Percentiles rank a stretch among this genome's conserved stretches.
Evolutionary conservation across 495 filamentous ascomycete species (phyloP).

Genomic region (Halenospora varia): DNA sequence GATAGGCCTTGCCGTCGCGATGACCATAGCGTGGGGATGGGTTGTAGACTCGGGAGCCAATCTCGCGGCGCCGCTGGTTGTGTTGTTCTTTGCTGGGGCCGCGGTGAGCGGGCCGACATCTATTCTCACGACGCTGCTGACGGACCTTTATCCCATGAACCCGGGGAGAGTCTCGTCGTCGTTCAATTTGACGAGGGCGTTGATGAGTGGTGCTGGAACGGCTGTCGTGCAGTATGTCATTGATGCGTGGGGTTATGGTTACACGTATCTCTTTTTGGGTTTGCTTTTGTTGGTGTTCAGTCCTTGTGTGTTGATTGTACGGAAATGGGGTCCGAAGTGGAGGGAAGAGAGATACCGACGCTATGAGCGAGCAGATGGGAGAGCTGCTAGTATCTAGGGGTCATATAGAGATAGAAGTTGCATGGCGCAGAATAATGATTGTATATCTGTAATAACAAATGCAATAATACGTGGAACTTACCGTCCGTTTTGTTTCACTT

Average conservation of each 20-base stretch:
- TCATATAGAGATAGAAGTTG: no score
- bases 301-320: conserved; percentile 6
- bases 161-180: conserved; percentile 1
- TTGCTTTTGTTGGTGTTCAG: conserved; percentile 22
- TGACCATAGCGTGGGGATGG: conserved; percentile 9
- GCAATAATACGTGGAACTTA: no score
- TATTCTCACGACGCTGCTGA: conserved; percentile 25
- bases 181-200: conserved; percentile 4
- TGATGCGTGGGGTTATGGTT: background rate
- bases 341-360: conserved; percentile 25
- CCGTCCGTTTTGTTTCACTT: no score
- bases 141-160: conserved; percentile 30
- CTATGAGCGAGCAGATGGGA: background rate
- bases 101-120: conserved; percentile 21
- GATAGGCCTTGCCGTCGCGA: conserved; percentile 30
- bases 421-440: no score
- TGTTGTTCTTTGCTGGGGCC: conserved; percentile 21
- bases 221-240: background rate
- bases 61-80: conserved; percentile 4
- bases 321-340: conserved; percentile 41
- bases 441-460: no score
- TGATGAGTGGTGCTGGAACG: background rate
- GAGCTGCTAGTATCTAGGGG: no score
- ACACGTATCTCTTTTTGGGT: conserved; percentile 48
- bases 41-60: background rate